Evolutionary conservation across 768 basidiomycete species (phyloP), one percentile per base, ranked within the genome.

Genomic region (Neoboletus magnificus): DNA sequence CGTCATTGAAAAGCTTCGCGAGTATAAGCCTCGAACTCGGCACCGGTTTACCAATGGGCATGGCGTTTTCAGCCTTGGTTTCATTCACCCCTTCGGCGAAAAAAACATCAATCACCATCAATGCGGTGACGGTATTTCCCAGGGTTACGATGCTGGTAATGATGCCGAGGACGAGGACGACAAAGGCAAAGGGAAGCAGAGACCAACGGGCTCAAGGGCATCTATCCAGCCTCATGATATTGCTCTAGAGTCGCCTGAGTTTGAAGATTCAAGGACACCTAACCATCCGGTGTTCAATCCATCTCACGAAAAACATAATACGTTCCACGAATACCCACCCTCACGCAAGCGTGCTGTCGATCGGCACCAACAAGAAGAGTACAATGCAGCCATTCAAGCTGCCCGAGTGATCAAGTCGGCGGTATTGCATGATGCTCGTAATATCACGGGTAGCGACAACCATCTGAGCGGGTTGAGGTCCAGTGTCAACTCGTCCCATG

Each of bases 361-460:
- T 56, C 65, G 50, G 42, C 64, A 53, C 39, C 66, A 57, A 64
- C 74, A 61, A 23, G 72, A 73, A 36, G 74, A 69, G 8, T 62
- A 64, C 32, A 78, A 77, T 13, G 73, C 75, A 11, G 78, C 78
- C 1, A 69, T 79, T 20, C 75, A 79, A 35, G 87, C 86, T 11
- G 88, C 84, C 2, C 86, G 81, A 65, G 82, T 76, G 11, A 58
- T 90, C 39, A 88, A 84, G 71, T 78, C 79, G n/a, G 85, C 85
- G 1, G 77, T 89, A 8, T 69, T 90, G 40, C 88, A 90, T 62
- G 89, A 91, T 69, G 89, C 89, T 29, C 79, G 88, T 16, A 87
- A 88, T 62, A 75, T 91, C 55, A 74, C 71, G 49, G 84, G 85
- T 12, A 74, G 74, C 18, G 76, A 75, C 27, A 73, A 77, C 35